Percentiles rank a stretch among this genome's conserved stretches.
Evolutionary conservation across 768 basidiomycete genomes (phyloP).

Genomic region (Hypholoma fasciculare): DNA sequence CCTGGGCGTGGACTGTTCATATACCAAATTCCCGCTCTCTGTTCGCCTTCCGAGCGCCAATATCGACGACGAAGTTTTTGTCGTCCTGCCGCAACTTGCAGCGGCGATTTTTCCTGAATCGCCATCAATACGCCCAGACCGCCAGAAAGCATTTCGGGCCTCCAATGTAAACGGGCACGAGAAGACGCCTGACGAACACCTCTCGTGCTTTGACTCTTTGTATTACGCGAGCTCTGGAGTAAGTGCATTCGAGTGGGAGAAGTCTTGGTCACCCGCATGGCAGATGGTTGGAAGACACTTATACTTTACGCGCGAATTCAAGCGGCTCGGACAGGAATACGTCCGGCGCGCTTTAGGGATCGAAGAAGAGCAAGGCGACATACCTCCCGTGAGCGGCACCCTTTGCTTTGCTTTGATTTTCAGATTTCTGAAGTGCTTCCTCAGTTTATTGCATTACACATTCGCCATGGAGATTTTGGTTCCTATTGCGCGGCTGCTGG

Average conservation of each 20-base stretch:
- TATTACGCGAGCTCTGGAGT: constrained; percentile 32
- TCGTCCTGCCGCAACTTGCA: constrained; percentile 28
- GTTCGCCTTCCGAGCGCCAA: constrained; percentile 17
- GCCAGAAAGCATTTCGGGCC: constrained; percentile 23
- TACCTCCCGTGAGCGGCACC: constrained; percentile 32
- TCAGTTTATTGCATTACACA: constrained; percentile 35
- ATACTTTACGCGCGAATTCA: constrained; percentile 30
- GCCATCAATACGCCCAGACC: constrained; percentile 19
- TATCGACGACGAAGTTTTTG: constrained; percentile 20
- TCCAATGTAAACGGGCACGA: constrained; percentile 21
- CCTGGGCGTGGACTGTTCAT: constrained; percentile 36
- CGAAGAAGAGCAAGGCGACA: constrained; percentile 17
- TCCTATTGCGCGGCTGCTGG: constrained; percentile 24
- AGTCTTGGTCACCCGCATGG: constrained; percentile 44
- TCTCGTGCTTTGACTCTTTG: constrained; percentile 33
- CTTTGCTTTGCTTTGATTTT: background rate
- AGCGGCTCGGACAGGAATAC: constrained; percentile 32
- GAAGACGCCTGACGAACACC: constrained; percentile 24
- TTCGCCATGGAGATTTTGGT: constrained; percentile 46
- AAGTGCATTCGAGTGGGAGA: constrained; percentile 31
- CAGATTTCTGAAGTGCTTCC: background rate
- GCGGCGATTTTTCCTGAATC: constrained; percentile 28
- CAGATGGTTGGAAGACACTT: constrained; percentile 36
- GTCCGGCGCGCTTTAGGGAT: constrained; percentile 28
- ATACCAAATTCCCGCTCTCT: constrained; percentile 29